Evolutionary conservation across 148 eudicot genomes (phyloP).

Genomic region (Silene latifolia): DNA sequence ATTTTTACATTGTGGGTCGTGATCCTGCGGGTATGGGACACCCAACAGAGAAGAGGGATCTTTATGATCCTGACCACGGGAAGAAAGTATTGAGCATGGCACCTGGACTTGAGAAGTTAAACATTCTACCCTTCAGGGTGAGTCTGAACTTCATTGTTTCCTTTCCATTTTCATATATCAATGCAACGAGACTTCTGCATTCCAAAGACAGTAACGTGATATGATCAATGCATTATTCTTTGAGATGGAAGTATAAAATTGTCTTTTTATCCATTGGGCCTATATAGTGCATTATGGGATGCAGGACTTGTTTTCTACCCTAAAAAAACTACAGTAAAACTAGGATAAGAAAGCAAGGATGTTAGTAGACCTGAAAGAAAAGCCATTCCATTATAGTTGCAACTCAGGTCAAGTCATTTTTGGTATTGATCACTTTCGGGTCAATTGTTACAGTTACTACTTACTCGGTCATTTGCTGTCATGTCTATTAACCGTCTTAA

Average conservation of each 20-base stretch:
- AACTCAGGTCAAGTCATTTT: background rate
- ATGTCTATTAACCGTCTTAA: background rate
- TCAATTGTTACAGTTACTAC: too few relatives aligned
- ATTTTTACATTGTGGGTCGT: slow-evolving; percentile 86
- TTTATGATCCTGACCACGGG: slow-evolving; percentile 90
- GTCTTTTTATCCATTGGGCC: background rate
- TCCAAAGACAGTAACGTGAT: background rate
- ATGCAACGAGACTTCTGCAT: background rate
- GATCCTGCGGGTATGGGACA: slow-evolving; percentile 95
- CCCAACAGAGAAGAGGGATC: slow-evolving; percentile 75
- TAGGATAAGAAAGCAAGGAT: background rate
- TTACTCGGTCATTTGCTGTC: too few relatives aligned
- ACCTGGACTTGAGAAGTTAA: slow-evolving; percentile 77
- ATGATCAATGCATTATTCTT: background rate
- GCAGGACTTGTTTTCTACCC: background rate
- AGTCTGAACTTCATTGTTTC: slow-evolving; percentile 7
- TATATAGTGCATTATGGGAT: background rate
- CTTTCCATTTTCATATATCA: background rate
- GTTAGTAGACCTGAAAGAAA: background rate
- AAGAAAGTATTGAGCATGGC: slow-evolving; percentile 90
- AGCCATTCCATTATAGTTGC: background rate
- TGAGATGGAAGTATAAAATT: background rate
- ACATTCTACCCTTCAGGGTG: slow-evolving; percentile 81
- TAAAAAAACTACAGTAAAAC: background rate
- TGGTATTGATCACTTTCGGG: background rate